Evolutionary conservation across 805 yeast species (phyloP).

Genomic region (Monosporozyma servazzii): DNA sequence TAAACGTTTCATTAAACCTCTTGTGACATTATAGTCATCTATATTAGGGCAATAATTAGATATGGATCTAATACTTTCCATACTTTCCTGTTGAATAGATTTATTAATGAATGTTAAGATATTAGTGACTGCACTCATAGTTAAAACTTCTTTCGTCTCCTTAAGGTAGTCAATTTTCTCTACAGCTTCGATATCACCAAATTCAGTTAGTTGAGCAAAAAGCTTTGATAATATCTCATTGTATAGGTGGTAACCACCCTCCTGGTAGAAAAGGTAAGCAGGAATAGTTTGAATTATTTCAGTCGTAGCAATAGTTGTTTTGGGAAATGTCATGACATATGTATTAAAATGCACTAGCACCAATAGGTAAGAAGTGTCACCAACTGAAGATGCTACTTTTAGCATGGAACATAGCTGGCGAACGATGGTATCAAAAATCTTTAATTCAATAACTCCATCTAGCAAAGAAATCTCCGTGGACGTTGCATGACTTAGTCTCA

Average conservation of each 20-base stretch:
- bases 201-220: constrained; percentile 18
- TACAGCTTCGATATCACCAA: constrained; percentile 23
- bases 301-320: constrained; percentile 19
- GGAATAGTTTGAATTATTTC: constrained; percentile 32
- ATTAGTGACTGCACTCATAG: constrained; percentile 34
- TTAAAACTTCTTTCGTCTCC: constrained; percentile 31
- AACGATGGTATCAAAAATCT: constrained; percentile 31
- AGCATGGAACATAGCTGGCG: constrained; percentile 25
- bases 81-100: constrained; percentile 32
- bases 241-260: constrained; percentile 36
- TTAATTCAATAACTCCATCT: constrained; percentile 35
- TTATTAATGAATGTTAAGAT: constrained; percentile 39
- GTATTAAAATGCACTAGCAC: constrained; percentile 32
- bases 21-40: constrained; percentile 20
- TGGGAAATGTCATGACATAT: constrained; percentile 29
- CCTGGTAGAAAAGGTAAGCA: constrained; percentile 42
- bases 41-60: constrained; percentile 16
- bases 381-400: constrained; percentile 7
- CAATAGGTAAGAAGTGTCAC: constrained; percentile 27
- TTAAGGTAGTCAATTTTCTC: constrained; percentile 32
- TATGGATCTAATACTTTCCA: constrained; percentile 23
- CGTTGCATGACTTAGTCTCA: constrained; percentile 39
- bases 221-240: constrained; percentile 13
- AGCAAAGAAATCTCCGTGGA: constrained; percentile 21
- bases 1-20: constrained; percentile 15